Evolutionary conservation across 345 rosid species (phyloP), one percentile per base, ranked within the genome.

Genomic region (Salix purpurea): DNA sequence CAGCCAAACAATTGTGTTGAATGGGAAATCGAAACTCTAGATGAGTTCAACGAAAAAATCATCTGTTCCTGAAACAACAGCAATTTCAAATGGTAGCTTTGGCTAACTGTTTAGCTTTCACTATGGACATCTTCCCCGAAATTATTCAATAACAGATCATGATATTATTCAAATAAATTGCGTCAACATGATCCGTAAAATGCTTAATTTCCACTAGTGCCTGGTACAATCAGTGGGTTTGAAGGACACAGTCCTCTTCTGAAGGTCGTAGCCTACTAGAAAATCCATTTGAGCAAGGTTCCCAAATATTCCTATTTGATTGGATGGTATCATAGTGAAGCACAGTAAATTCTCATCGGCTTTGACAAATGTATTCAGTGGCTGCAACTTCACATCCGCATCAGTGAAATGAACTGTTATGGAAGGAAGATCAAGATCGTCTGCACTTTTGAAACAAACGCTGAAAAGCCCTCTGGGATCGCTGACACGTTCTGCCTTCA

Each of bases 331-430:
- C 52, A 87, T 78, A 21, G 87, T 75, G 32, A 88, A 69, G 75
- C 94, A 90, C 24, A 79, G 61, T 74, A 80, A 1, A 8, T 74
- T 56, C 4, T 86, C 79, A 30, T 67, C 74, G n/a, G 78, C 70
- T 70, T 37, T 61, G 0, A 68, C 67, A 56, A 85, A 90, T 8
- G 88, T 77, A 19, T 89, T 91, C 5, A 18, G 14, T 23, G 80
- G 72, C 46, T 83, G 67, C 83, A 94, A 67, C 83, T 78, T 75
- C 82, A 93, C 80, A 56, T 90, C 87, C 0, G 88, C 94, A 6
- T 76, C 75, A 0, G 79, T 77, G 39, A 89, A 86, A 79, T 91
- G 97, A 76, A 84, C 71, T 2, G 87, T 91, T 16, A 90, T 82
- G 21, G 34, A 16, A 10, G 96, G 96, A 52, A 86, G 71, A 68